Percentiles rank a stretch among this genome's conserved stretches.
These are phyloP conservation scores for Xylaria grammica DNA, from an alignment of 495 filamentous ascomycete species.

Conservation along the genomic window DNA sequence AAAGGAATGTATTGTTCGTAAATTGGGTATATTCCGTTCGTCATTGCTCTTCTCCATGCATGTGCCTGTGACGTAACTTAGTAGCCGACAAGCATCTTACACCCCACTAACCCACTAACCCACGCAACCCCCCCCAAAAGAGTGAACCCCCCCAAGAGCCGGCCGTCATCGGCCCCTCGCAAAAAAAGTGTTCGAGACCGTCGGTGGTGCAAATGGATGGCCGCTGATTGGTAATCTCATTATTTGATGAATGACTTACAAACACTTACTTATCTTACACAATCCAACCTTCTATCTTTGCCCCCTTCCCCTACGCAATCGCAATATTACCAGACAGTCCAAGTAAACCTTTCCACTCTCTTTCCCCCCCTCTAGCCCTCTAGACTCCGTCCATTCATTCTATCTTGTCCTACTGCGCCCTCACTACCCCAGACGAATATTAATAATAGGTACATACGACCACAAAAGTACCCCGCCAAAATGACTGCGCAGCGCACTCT, in stretches of 20 bases:
- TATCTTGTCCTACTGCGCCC: neutral
- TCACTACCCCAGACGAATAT: neutral
- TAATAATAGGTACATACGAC: neutral
- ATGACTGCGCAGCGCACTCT: slow-evolving; percentile 49
- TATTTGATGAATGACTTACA: neutral
- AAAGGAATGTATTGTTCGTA: too few relatives aligned
- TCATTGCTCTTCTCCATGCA: too few relatives aligned
- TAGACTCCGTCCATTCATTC: neutral
- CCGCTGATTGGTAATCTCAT: slow-evolving; percentile 18
- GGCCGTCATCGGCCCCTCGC: slow-evolving; percentile 21
- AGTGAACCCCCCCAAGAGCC: neutral
- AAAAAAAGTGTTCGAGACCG: slow-evolving; percentile 8
- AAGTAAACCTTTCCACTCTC: slow-evolving; percentile 1
- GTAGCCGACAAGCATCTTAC: too few relatives aligned
- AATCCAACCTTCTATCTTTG: neutral
- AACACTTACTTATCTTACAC: neutral
- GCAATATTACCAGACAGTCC: neutral
- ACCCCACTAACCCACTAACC: too few relatives aligned
- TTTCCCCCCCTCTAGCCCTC: neutral
- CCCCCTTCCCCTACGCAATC: neutral
- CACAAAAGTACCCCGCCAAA: slow-evolving; percentile 13
- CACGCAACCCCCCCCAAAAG: too few relatives aligned
- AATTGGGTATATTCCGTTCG: too few relatives aligned
- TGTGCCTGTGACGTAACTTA: slow-evolving; percentile 6
- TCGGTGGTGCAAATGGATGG: slow-evolving; percentile 2